Evolutionary conservation across 768 basidiomycete species (phyloP).

Genomic region (Mycena sanguinolenta): DNA sequence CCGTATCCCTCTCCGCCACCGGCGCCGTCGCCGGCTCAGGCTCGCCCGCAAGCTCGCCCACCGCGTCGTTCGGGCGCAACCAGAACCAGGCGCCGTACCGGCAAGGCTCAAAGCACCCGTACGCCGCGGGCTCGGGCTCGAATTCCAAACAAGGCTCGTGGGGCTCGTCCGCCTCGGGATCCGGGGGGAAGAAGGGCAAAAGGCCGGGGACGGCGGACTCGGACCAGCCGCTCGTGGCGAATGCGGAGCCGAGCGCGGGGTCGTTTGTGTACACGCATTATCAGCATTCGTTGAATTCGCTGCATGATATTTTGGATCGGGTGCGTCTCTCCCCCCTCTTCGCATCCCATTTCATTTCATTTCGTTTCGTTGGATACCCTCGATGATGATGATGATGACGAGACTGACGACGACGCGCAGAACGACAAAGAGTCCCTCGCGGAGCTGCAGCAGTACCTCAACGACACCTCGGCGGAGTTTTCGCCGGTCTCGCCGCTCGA

Average conservation of each 20-base stretch:
- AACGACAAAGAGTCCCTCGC: slow-evolving; percentile 83
- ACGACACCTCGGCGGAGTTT: slow-evolving; percentile 42
- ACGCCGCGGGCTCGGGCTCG: too few species aligned
- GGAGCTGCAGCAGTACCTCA: slow-evolving; percentile 80
- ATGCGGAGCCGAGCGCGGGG: slow-evolving; percentile 34
- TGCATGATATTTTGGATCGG: slow-evolving; percentile 83
- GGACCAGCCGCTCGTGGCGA: slow-evolving; percentile 61
- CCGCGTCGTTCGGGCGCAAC: slow-evolving; percentile 47
- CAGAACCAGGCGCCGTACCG: slow-evolving; percentile 64
- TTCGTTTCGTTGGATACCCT: too few species aligned
- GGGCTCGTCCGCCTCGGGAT: too few species aligned
- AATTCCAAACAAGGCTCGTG: slow-evolving; percentile 56
- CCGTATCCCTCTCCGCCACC: too few species aligned
- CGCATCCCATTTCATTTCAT: too few species aligned
- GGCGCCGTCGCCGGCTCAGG: too few species aligned
- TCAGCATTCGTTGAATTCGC: slow-evolving; percentile 84
- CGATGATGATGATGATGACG: too few species aligned
- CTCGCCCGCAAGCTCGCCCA: slow-evolving; percentile 13
- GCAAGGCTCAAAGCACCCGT: background rate
- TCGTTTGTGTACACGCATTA: slow-evolving; percentile 76
- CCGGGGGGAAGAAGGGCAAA: slow-evolving; percentile 3
- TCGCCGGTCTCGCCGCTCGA: slow-evolving; percentile 42
- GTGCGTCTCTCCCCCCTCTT: slow-evolving; percentile 65
- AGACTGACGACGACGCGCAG: slow-evolving; percentile 52
- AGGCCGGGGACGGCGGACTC: slow-evolving; percentile 77